phyloP scores from a whole-genome alignment of 345 rosid species.

The Murraya koenigii region DNA sequence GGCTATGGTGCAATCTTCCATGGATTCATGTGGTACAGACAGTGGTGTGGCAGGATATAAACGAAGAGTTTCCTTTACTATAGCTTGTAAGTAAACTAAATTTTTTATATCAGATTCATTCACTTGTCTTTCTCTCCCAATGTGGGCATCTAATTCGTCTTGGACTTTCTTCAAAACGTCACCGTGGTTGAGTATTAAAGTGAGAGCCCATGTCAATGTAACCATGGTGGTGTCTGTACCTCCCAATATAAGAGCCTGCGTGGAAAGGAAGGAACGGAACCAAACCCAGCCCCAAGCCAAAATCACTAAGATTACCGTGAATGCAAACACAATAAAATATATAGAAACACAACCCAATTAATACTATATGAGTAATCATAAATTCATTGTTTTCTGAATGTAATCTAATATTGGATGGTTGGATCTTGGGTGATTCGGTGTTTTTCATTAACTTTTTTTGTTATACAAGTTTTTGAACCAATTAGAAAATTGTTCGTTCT shows the following conservation, averaged over 20 bases:
- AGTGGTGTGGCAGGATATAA: constrained; percentile 37
- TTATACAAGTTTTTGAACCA: too few relatives aligned
- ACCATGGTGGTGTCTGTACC: constrained; percentile 38
- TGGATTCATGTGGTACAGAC: constrained; percentile 32
- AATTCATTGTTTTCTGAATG: too few relatives aligned
- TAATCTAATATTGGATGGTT: too few relatives aligned
- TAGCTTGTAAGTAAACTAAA: constrained; percentile 35
- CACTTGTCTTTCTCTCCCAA: constrained; percentile 34
- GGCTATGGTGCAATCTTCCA: constrained; percentile 31
- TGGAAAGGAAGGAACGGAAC: background rate
- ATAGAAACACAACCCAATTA: too few relatives aligned
- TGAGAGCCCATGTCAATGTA: constrained; percentile 41
- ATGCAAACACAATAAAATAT: background rate
- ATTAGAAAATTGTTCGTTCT: too few relatives aligned
- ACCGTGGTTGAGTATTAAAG: constrained; percentile 41
- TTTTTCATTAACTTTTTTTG: too few relatives aligned
- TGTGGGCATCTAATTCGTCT: constrained; percentile 35
- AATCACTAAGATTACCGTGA: background rate
- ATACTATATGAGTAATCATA: too few relatives aligned
- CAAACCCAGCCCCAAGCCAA: background rate
- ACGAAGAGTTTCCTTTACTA: constrained; percentile 47
- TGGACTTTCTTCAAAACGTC: constrained; percentile 28
- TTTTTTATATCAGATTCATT: constrained; percentile 32
- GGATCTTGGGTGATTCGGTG: too few relatives aligned
- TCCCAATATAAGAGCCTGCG: constrained; percentile 38